These are phyloP conservation scores for Dactylis glomerata DNA, from an alignment of 176 grass and related monocot species.

Conservation along the genomic window DNA sequence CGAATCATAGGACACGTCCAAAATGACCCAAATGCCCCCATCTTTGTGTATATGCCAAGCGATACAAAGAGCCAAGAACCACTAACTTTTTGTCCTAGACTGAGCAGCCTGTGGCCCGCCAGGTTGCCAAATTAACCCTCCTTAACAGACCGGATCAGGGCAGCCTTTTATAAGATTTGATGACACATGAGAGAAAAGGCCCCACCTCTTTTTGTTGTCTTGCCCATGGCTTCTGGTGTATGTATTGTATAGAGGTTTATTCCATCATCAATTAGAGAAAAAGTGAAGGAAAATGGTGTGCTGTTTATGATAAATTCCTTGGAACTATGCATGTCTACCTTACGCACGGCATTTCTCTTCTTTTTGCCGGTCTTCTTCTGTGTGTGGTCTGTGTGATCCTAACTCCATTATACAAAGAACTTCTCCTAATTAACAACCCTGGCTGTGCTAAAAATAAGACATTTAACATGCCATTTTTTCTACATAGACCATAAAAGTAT, in stretches of 20 bases:
- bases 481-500: too few relatives aligned
- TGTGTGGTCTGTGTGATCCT: constrained; percentile 20
- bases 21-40: constrained; percentile 29
- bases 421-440: not conserved
- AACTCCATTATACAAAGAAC: not conserved
- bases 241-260: constrained; percentile 62
- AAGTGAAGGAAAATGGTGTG: not conserved
- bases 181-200: constrained; percentile 3
- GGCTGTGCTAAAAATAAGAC: too few relatives aligned
- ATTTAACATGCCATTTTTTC: too few relatives aligned
- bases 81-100: constrained; percentile 45
- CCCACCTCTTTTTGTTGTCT: constrained; percentile 28
- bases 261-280: constrained; percentile 28
- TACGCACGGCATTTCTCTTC: constrained; percentile 20
- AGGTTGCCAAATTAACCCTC: constrained; percentile 61
- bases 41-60: constrained; percentile 31
- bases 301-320: not conserved
- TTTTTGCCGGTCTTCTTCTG: not conserved
- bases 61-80: constrained; percentile 41
- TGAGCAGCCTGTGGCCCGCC: constrained; percentile 26
- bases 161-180: constrained; percentile 51
- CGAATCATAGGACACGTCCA: not conserved
- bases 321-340: constrained; percentile 6
- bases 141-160: constrained; percentile 63
- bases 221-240: constrained; percentile 46